Percentiles rank a stretch among this genome's conserved stretches.
phyloP scores from a whole-genome alignment of 2,329 filamentous ascomycete species.

The Fusarium sp. region DNA sequence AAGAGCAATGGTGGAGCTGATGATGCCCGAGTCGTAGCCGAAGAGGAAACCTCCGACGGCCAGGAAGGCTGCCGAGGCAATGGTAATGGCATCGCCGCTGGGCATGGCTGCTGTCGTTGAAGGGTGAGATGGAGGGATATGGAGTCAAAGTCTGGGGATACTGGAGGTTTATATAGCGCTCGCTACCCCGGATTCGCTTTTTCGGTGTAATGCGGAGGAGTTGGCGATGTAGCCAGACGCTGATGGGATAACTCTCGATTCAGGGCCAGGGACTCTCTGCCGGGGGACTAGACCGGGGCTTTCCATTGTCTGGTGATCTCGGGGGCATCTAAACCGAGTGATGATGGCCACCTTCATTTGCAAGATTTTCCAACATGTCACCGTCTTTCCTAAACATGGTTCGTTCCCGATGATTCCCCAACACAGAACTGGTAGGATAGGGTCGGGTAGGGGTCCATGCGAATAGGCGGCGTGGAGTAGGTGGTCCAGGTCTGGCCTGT shows the following conservation, averaged over 20 bases:
- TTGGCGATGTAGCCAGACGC: not conserved
- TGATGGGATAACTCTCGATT: not conserved
- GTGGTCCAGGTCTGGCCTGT: not conserved
- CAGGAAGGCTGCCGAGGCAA: slow-evolving; percentile 41
- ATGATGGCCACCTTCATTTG: not conserved
- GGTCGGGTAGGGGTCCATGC: not conserved
- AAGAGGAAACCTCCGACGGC: slow-evolving; percentile 47
- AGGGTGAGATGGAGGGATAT: not conserved
- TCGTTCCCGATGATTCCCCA: not conserved
- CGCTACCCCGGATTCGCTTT: not conserved
- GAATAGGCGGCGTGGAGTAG: not conserved
- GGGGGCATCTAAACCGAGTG: slow-evolving; percentile 13
- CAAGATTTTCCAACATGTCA: not conserved
- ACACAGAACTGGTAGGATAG: not conserved
- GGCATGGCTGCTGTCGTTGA: slow-evolving; percentile 12
- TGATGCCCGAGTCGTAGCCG: slow-evolving; percentile 58
- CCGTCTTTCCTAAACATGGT: not conserved
- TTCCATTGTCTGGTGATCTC: not conserved
- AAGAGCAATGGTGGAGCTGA: slow-evolving; percentile 48
- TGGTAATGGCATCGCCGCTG: slow-evolving; percentile 20
- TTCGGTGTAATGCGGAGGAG: not conserved
- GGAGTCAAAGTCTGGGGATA: not conserved
- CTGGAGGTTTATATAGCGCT: slow-evolving; percentile 8
- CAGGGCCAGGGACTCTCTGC: not conserved
- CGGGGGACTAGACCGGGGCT: not conserved